Conservation (phyloP, 2,329 filamentous ascomycete genomes). For the Chaetomiaceae sp. region DNA sequence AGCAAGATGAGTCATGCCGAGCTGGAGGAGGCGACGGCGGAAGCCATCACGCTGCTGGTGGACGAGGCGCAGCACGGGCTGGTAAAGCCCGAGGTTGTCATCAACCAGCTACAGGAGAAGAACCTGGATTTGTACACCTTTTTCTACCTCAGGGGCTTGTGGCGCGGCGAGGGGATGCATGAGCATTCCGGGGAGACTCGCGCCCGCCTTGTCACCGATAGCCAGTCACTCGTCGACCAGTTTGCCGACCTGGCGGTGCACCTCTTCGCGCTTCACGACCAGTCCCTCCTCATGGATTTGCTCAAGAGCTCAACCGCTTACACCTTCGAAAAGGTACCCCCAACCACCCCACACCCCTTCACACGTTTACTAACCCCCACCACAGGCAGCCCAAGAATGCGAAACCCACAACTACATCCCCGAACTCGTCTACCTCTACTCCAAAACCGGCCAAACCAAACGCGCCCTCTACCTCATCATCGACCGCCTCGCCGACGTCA, state of each 20-base stretch:
- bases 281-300: conserved; percentile 77
- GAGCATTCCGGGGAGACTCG: conserved; percentile 50
- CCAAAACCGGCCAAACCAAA: conserved; percentile 92
- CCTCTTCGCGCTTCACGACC: conserved; percentile 81
- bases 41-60: conserved; percentile 81
- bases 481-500: conserved; percentile 84
- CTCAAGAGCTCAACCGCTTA: conserved; percentile 81
- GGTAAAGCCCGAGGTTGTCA: conserved; percentile 71
- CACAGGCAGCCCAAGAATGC: conserved; percentile 67
- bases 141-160: conserved; percentile 85
- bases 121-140: conserved; percentile 73
- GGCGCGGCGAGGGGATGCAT: conserved; percentile 66
- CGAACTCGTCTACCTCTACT: conserved; percentile 92
- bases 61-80: conserved; percentile 88
- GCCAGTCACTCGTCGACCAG: conserved; percentile 68
- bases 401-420: conserved; percentile 77
- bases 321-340: conserved; percentile 66
- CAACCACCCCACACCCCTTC: not conserved
- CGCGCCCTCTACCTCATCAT: conserved; percentile 89
- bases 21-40: conserved; percentile 72
- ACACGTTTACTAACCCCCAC: conserved; percentile 15
- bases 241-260: conserved; percentile 84
- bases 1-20: conserved; percentile 63
- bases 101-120: conserved; percentile 68
- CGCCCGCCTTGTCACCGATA: conserved; percentile 55